Base-by-base conservation (phyloP, 768 basidiomycete genomes). In the Phylloporus sp. region DNA sequence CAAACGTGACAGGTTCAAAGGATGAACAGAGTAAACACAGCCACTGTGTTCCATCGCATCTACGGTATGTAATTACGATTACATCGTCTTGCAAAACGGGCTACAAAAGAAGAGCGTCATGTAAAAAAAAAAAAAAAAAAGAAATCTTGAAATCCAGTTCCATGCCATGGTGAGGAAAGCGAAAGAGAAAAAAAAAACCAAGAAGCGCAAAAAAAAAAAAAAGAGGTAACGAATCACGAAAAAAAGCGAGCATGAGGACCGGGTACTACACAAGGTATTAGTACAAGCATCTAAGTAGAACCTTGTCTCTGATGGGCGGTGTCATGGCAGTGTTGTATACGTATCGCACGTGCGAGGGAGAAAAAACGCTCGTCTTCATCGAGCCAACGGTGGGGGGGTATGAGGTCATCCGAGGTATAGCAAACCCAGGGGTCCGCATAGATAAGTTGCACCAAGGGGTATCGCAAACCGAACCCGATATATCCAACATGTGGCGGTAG, bases 401-500 rank as follows among this genome's bases (percentile, higher is more conserved):
- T 20, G 11, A 23, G 31, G 38, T 28, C 26, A 47, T 31, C 35
- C 9, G 35, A 29, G 36, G 47, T 45, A 45, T 45, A 16, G 31
- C 45, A 32, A 23, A 32, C 32, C 18, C 36, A 45, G 28, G 46
- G 35, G n/a, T n/a, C 40, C 49, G 48, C 40, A 58, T 53, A 59
- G 59, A 58, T 53, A 59, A 20, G 23, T 34, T 12, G 20, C 6
- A 23, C 22, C 22, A 40, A 40, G 45, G 20, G 49, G 53, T 58
- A 52, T 64, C 62, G 46, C 62, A 61, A 43, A 34, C 23, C 35
- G 22, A 41, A 36, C 43, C 35, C 24, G 26, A 53, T 51, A 31
- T 41, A 52, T 36, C 43, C 45, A 48, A 16, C 41, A n/a, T 10
- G 16, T 32, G 46, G 28, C 38, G 39, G 36, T 27, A 50, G n/a